Base-by-base conservation (phyloP, 371 early-diverging fungal species). In the Mortierella sp. region DNA sequence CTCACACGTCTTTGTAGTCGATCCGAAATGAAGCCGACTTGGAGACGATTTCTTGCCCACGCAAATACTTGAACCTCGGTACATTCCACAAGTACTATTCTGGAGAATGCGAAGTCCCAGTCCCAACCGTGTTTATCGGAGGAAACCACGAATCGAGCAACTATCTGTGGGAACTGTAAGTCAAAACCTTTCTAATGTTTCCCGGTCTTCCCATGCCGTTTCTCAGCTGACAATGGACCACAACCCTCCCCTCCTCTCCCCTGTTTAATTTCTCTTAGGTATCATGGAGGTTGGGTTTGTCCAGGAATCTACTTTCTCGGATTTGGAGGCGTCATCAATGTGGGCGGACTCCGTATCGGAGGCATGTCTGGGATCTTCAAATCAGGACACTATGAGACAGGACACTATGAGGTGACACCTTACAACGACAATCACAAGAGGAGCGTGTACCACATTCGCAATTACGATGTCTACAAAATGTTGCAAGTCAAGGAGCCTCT, bases 61-160 rank as follows among this genome's bases (percentile, higher is more conserved):
- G 83, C 39, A 95, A 95, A 69, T 96, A 92, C 77, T 86, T 87
- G 46, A 68, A 79, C 19, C 45, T 98, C 16, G 98, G 97, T 12
- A 85, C 83, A 7, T 99, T 99, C 79, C 84, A 92, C 85, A 83
- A 95, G 52, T 99, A 98, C 62, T 98, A 98, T 80, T 87, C 89
- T 6, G 96, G 96, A n/a, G 80, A 87, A 60, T 81, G 79, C 31
- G 78, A 58, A 22, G 95, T 96, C 27, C 97, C 96, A 1, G 79
- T 91, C 41, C 93, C 92, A 1, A 98, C 98, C 2, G 64, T 99
- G 2, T 95, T 98, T 74, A 90, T 99, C 59, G 99, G 99, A 6
- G 99, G 99, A 17, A 99, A 99, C 78, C 99, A 99, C 70, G 99
- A 99, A 81, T 94, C 97, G 0, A 91, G 92, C 39, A 93, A 91